Evolutionary conservation across 306 rosid genomes (phyloP), one percentile per base, ranked within the genome.

Genomic region (Rosa rugosa): DNA sequence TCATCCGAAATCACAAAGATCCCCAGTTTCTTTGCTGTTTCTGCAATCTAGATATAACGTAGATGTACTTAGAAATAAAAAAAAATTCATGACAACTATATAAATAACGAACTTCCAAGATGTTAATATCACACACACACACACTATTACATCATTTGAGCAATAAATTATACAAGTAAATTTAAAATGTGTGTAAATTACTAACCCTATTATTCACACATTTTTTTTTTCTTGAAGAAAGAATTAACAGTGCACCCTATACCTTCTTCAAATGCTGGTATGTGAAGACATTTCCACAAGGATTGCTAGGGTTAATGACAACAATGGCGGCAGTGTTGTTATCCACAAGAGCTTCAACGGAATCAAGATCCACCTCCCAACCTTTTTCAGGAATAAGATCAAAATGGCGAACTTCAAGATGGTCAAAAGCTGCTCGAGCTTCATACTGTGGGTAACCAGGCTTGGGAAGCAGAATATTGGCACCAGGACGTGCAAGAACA

Each of bases 261-360:
- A 89, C 94, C 91, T 47, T 85, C 78, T 90, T 60, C 53, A 86
- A 81, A 80, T 88, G 92, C 67, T 84, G 88, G 69, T 78, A 72
- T 7, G 90, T 88, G 82, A 83, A 88, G 60, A 86, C 94, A 80
- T 83, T 90, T 57, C 92, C 94, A 66, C 92, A 90, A 23, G 94
- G 94, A 80, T 86, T 90, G 71, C 88, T 73, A 40, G 94, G 94
- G 69, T 83, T 90, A 51, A 86, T 84, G 60, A 90, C 60, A 38
- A 88, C 88, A 80, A 86, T 79, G 38, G 94, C 92, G 62, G 87
- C 85, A 50, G 90, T 84, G 79, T 88, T 90, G 5, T 83, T 78
- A 86, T 90, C 94, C 40, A 75, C 89, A 60, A 83, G 62, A 83
- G 84, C 74, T 86, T 88, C 89, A 45, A 90, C 80, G 50, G 89